Conservation (phyloP, 805 yeast species). For the Sugiyamaella valdiviana region DNA sequence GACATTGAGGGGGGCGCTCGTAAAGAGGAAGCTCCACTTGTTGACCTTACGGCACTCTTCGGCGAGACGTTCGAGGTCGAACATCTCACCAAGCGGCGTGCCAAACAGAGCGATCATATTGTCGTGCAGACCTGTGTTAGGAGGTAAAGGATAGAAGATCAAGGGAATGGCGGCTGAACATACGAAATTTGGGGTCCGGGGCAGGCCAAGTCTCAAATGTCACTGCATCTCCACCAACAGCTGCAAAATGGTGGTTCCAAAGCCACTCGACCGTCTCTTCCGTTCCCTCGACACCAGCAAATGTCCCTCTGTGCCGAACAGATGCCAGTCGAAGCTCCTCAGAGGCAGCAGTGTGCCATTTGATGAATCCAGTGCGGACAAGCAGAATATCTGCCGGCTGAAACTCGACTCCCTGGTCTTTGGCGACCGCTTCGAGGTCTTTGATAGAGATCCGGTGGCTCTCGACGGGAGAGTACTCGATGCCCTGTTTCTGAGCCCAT, state of each 20-base stretch:
- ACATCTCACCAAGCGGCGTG: constrained; percentile 32
- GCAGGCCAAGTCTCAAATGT: constrained; percentile 28
- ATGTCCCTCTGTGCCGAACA: constrained; percentile 1
- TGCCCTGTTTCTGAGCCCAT: constrained; percentile 26
- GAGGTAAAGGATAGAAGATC: not conserved
- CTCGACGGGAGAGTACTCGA: constrained; percentile 24
- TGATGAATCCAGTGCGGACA: constrained; percentile 28
- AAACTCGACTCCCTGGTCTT: constrained; percentile 23
- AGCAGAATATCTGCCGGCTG: constrained; percentile 31
- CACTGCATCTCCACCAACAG: constrained; percentile 29
- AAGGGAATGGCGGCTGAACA: not conserved
- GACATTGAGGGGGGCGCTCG: constrained; percentile 32
- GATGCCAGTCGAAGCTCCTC: constrained; percentile 7
- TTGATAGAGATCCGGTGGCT: constrained; percentile 23
- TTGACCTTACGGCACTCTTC: constrained; percentile 23
- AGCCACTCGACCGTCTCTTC: constrained; percentile 26
- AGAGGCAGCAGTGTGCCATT: constrained; percentile 19
- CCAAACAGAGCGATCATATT: constrained; percentile 32
- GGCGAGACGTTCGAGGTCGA: constrained; percentile 30
- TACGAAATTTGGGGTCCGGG: not conserved
- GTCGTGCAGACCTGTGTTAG: constrained; percentile 9
- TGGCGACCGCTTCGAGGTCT: constrained; percentile 23
- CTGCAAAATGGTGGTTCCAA: constrained; percentile 27
- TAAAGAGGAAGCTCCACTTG: constrained; percentile 30
- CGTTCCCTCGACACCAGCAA: constrained; percentile 25